phyloP scores from a whole-genome alignment of 169 alveolate genomes.

The Pseudocohnilembus persalinus region DNA sequence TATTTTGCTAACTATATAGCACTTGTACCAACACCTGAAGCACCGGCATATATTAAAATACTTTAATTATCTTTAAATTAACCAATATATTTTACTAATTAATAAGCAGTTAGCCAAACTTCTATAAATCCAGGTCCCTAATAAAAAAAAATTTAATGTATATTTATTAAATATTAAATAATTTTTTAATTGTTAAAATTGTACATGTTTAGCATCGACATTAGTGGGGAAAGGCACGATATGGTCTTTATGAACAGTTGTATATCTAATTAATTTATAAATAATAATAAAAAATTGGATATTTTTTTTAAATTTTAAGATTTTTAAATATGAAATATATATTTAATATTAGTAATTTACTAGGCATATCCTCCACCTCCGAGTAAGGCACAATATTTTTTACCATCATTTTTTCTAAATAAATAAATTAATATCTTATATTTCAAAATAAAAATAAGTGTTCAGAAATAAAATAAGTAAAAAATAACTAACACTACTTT shows the following conservation, averaged over 20 bases:
- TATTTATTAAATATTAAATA: neutral
- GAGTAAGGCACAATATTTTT: neutral
- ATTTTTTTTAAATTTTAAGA: no score
- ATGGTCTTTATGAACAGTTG: constrained; percentile 53
- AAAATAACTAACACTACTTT: no score
- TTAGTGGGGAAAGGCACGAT: constrained; percentile 61
- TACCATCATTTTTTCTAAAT: neutral
- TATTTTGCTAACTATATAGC: constrained; percentile 69
- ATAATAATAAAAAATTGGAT: no score
- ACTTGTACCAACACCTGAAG: constrained; percentile 85
- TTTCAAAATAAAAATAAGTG: no score
- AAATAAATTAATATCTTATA: no score
- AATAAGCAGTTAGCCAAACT: constrained; percentile 78
- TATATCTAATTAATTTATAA: constrained; percentile 35
- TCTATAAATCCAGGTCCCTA: constrained; percentile 78
- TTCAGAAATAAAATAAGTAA: no score
- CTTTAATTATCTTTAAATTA: constrained; percentile 45
- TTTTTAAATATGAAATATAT: no score
- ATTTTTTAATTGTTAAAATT: neutral
- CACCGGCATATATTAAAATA: constrained; percentile 82
- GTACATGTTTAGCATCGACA: constrained; percentile 38
- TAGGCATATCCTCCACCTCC: neutral
- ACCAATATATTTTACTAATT: constrained; percentile 47
- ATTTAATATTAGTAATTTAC: neutral
- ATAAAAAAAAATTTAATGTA: neutral